These are phyloP conservation scores for Boeremia exigua DNA, from an alignment of 2,329 filamentous ascomycete species.

Conservation along the genomic window DNA sequence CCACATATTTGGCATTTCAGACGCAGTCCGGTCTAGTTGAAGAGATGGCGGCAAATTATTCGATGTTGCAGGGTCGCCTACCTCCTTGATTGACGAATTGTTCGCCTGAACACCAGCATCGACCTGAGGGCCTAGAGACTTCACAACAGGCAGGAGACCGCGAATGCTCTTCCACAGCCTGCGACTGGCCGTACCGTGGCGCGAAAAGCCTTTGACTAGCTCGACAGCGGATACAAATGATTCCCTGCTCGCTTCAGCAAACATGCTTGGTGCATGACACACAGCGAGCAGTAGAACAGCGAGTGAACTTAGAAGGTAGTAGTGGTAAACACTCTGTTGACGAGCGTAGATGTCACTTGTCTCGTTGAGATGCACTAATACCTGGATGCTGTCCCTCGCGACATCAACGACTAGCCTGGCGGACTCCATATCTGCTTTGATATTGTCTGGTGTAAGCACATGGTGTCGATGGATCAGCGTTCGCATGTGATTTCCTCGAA, in stretches of 20 bases:
- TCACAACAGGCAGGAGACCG: slow-evolving; percentile 24
- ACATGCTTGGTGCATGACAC: slow-evolving; percentile 26
- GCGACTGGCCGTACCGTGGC: slow-evolving; percentile 23
- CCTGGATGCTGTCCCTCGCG: slow-evolving; percentile 28
- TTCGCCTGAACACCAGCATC: background rate
- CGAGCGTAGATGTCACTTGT: slow-evolving; percentile 29
- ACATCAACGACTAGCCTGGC: slow-evolving; percentile 25
- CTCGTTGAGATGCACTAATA: slow-evolving; percentile 26
- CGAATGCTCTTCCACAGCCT: slow-evolving; percentile 30
- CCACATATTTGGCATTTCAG: slow-evolving; percentile 5
- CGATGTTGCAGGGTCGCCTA: background rate
- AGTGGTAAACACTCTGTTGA: slow-evolving; percentile 28
- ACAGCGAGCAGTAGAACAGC: slow-evolving; percentile 27
- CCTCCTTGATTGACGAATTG: background rate
- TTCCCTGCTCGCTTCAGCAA: slow-evolving; percentile 24
- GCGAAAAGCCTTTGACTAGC: slow-evolving; percentile 29
- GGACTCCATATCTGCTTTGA: slow-evolving; percentile 17
- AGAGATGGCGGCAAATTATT: background rate
- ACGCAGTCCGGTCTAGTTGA: background rate
- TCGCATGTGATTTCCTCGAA: slow-evolving; percentile 28
- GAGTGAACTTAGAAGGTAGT: slow-evolving; percentile 27
- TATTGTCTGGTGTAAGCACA: slow-evolving; percentile 26
- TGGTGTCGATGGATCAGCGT: slow-evolving; percentile 28
- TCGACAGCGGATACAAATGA: slow-evolving; percentile 26
- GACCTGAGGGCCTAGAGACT: slow-evolving; percentile 15